A percentile compares a stretch with the other conserved stretches of the same genome.
These are phyloP conservation scores for Calocera viscosa DNA, from an alignment of 768 basidiomycete species.

Conservation along the genomic window DNA sequence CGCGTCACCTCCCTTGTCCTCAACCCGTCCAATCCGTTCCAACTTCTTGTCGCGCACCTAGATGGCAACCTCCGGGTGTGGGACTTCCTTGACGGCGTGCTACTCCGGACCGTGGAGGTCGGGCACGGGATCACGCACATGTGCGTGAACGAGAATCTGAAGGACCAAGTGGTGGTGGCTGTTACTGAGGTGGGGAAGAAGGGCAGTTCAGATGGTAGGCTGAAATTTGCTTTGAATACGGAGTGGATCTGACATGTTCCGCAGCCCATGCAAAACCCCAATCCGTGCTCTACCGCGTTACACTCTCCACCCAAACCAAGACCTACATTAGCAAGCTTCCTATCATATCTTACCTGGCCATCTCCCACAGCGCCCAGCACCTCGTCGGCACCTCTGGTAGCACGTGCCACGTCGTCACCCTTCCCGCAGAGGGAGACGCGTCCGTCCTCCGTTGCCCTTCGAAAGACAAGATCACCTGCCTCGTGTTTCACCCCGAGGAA, in stretches of 20 bases:
- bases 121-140: constrained; percentile 57
- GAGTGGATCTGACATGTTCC: neutral
- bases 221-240: neutral
- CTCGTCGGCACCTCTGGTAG: constrained; percentile 62
- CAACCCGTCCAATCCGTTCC: constrained; percentile 76
- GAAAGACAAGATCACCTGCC: constrained; percentile 64
- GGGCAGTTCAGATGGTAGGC: constrained; percentile 8
- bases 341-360: constrained; percentile 46
- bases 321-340: constrained; percentile 58
- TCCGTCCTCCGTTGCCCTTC: constrained; percentile 57
- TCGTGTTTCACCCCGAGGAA: constrained; percentile 77
- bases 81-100: constrained; percentile 79
- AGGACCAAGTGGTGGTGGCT: constrained; percentile 58
- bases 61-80: constrained; percentile 81
- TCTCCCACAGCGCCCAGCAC: constrained; percentile 68
- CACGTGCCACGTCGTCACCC: constrained; percentile 62
- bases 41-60: constrained; percentile 72
- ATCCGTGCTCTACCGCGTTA: constrained; percentile 49
- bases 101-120: constrained; percentile 63
- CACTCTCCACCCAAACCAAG: constrained; percentile 36
- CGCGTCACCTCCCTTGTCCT: constrained; percentile 61
- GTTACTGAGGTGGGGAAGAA: constrained; percentile 12
- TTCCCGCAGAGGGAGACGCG: constrained; percentile 42
- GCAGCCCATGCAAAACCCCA: constrained; percentile 35
- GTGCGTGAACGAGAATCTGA: constrained; percentile 56